Conservation (phyloP, 345 rosid genomes). For the Luvunga scandens region DNA sequence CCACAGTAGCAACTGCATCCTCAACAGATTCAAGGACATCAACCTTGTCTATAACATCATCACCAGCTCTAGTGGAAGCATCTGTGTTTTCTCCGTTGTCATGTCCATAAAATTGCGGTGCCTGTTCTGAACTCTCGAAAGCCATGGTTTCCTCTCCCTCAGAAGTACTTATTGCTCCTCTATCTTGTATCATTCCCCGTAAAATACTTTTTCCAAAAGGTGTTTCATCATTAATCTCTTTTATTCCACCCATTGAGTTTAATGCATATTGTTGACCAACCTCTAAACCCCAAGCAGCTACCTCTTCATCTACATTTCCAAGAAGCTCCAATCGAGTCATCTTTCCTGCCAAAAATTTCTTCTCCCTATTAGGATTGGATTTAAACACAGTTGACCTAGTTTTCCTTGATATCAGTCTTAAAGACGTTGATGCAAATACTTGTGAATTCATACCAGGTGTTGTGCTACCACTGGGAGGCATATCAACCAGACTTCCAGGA, state of each 20-base stretch:
- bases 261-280: constrained; percentile 38
- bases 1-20: constrained; percentile 21
- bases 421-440: constrained; percentile 28
- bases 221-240: constrained; percentile 29
- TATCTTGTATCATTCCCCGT: constrained; percentile 13
- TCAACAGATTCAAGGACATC: constrained; percentile 34
- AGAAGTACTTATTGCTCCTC: constrained; percentile 25
- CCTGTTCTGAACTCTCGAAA: constrained; percentile 28
- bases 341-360: constrained; percentile 29
- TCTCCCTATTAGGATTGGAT: constrained; percentile 24
- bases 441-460: constrained; percentile 20
- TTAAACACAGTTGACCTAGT: constrained; percentile 29
- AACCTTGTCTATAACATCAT: constrained; percentile 14
- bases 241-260: constrained; percentile 32
- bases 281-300: constrained; percentile 37
- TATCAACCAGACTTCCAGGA: constrained; percentile 11
- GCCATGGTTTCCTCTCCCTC: constrained; percentile 29
- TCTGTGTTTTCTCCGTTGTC: constrained; percentile 22
- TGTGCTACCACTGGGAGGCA: constrained; percentile 18
- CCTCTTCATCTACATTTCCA: constrained; percentile 37
- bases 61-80: constrained; percentile 27
- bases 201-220: constrained; percentile 26
- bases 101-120: constrained; percentile 14
- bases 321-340: constrained; percentile 31
- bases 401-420: constrained; percentile 38